Base-by-base conservation (phyloP, 495 filamentous ascomycete genomes). In the Aspergillus nidulans region DNA sequence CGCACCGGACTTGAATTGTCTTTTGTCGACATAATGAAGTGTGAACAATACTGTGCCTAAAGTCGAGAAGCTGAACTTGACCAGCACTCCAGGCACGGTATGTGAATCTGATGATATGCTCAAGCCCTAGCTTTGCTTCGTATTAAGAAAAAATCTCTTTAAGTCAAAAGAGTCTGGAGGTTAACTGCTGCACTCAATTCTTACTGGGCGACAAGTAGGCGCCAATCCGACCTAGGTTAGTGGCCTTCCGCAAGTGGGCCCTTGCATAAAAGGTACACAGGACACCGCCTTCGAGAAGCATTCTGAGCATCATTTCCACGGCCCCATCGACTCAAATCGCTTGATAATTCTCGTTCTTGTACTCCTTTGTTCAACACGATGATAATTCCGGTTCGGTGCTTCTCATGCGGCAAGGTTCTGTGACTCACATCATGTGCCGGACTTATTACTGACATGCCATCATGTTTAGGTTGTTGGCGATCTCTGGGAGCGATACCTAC, bases 321-420 rank as follows among this genome's bases (percentile, higher is more conserved):
- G n/a, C n/a, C n/a, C n/a, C n/a, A n/a, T n/a, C n/a, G n/a, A n/a
- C n/a, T n/a, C n/a, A n/a, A n/a, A n/a, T n/a, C n/a, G n/a, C n/a
- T n/a, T n/a, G n/a, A n/a, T n/a, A n/a, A n/a, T n/a, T n/a, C n/a
- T n/a, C n/a, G n/a, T n/a, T n/a, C 28, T 4, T 4, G 12, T 3
- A 23, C 4, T 3, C 21, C 9, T 4, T 9, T 28, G 26, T 49
- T 25, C 15, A 19, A 38, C 74, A 83, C 71, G 45, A 98, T 98
- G 94, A 98, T 98, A 70, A 97, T 98, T 63, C 94, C 94, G 1
- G 87, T 98, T 58, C 89, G 94, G 57, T 98, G 94, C 76, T 98
- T 98, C 77, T 97, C 94, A 48, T 98, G 94, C 69, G 94, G 94
- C 66, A 98, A 97, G 87, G 94, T 96, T n/a, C n/a, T n/a, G 69